Evolutionary conservation across 345 rosid genomes (phyloP).

Genomic region (Schrenkiella parvula): DNA sequence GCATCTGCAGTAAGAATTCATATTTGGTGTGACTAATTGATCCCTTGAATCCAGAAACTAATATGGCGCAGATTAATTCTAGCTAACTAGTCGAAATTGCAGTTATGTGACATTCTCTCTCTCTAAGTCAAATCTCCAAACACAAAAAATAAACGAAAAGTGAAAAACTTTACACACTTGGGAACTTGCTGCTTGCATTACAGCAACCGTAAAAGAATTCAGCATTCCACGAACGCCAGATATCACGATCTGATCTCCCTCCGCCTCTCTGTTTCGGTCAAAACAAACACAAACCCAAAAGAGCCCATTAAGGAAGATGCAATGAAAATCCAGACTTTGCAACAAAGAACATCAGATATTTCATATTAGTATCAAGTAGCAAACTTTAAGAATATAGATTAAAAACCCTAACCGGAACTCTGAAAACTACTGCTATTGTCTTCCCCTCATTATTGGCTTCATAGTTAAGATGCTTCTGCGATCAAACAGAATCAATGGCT

Average conservation of each 20-base stretch:
- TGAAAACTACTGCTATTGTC: slow-evolving; percentile 39
- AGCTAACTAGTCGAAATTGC: background rate
- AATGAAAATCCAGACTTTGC: slow-evolving; percentile 10
- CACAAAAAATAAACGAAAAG: background rate
- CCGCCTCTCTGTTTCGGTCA: slow-evolving; percentile 48
- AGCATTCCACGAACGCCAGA: slow-evolving; percentile 71
- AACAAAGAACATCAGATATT: background rate
- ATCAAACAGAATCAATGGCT: slow-evolving; percentile 3
- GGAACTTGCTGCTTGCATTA: slow-evolving; percentile 59
- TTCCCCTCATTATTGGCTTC: slow-evolving; percentile 27
- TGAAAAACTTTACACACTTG: slow-evolving; percentile 38
- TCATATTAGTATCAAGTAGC: background rate
- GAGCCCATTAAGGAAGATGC: background rate
- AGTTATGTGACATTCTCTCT: background rate
- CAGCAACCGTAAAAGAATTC: slow-evolving; percentile 63
- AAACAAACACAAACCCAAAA: slow-evolving; percentile 12
- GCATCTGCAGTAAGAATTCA: slow-evolving; percentile 47
- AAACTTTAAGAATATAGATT: background rate
- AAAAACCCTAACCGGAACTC: slow-evolving; percentile 68
- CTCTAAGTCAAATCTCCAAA: background rate
- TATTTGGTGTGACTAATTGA: background rate
- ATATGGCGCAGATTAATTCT: background rate
- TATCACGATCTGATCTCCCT: slow-evolving; percentile 64
- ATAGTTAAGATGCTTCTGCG: slow-evolving; percentile 28
- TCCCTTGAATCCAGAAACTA: background rate